A percentile compares a stretch with the other conserved stretches of the same genome.
These are phyloP conservation scores for Botrytis galanthina DNA, from an alignment of 2,329 filamentous ascomycete genomes.

Conservation along the genomic window DNA sequence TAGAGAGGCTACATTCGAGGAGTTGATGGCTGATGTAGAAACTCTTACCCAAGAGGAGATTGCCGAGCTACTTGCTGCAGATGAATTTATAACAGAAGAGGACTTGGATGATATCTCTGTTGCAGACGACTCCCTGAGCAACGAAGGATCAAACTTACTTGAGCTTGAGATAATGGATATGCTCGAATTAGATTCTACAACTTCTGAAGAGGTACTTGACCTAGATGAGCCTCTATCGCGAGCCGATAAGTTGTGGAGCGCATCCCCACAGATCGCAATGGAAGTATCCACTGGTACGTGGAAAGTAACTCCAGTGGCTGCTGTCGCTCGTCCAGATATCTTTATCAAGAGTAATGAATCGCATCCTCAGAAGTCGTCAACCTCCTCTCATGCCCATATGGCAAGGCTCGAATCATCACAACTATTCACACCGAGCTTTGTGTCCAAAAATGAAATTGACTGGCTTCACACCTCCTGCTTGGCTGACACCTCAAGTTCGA, in stretches of 20 bases:
- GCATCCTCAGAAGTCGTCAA: not conserved
- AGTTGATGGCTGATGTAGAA: constrained; percentile 7
- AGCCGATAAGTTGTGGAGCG: not conserved
- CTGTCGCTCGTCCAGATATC: not conserved
- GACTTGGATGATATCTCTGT: not conserved
- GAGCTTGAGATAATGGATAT: not conserved
- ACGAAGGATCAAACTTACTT: not conserved
- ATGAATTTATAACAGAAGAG: not conserved
- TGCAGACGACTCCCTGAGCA: not conserved
- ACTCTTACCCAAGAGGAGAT: not conserved
- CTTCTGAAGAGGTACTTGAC: not conserved
- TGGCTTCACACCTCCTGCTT: constrained; percentile 17
- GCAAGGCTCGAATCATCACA: constrained; percentile 2
- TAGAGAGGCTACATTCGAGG: not conserved
- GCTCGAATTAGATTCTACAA: not conserved
- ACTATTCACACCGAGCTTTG: not conserved
- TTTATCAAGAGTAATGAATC: not conserved
- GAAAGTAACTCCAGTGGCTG: not conserved
- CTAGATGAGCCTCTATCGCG: not conserved
- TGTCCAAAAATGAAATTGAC: not conserved
- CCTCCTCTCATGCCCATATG: not conserved
- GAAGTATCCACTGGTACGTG: not conserved
- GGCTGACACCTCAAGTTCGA: not conserved
- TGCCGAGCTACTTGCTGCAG: not conserved
- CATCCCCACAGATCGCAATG: not conserved